Percentiles rank a stretch among this genome's conserved stretches.
Conservation (phyloP, 2,329 filamentous ascomycete genomes). For the Lecanoromycetidae sp. region DNA sequence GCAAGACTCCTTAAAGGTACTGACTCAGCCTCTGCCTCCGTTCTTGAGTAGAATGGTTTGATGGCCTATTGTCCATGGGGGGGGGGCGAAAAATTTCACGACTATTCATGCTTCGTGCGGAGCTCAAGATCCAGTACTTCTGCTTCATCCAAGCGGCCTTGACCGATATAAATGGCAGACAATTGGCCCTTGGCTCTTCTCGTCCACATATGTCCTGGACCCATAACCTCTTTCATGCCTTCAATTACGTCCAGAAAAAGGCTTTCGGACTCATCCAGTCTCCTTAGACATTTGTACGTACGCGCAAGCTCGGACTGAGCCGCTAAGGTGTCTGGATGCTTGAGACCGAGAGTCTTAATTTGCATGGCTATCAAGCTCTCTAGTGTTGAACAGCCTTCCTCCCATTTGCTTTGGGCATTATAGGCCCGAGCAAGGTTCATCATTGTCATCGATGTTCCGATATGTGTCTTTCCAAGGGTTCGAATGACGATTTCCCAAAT, state of each 20-base stretch:
- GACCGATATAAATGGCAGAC: slow-evolving; percentile 7
- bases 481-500: slow-evolving; percentile 19
- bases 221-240: slow-evolving; percentile 1
- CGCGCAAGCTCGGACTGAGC: slow-evolving; percentile 18
- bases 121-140: slow-evolving; percentile 2
- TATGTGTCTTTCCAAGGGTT: slow-evolving; percentile 20
- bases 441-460: slow-evolving; percentile 23
- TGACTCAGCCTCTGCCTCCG: too few relatives aligned
- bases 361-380: not conserved
- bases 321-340: slow-evolving; percentile 23
- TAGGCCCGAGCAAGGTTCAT: slow-evolving; percentile 22
- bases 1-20: too few relatives aligned
- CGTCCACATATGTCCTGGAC: not conserved
- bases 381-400: not conserved
- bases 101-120: too few relatives aligned
- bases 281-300: not conserved
- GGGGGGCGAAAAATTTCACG: too few relatives aligned
- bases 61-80: too few relatives aligned
- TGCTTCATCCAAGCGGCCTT: slow-evolving; percentile 3
- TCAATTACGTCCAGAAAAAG: slow-evolving; percentile 1
- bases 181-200: slow-evolving; percentile 4
- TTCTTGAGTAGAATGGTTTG: too few relatives aligned
- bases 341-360: slow-evolving; percentile 16
- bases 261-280: not conserved
- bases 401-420: slow-evolving; percentile 8